Base-by-base conservation (phyloP, 345 rosid species). In the Salix arbutifolia region DNA sequence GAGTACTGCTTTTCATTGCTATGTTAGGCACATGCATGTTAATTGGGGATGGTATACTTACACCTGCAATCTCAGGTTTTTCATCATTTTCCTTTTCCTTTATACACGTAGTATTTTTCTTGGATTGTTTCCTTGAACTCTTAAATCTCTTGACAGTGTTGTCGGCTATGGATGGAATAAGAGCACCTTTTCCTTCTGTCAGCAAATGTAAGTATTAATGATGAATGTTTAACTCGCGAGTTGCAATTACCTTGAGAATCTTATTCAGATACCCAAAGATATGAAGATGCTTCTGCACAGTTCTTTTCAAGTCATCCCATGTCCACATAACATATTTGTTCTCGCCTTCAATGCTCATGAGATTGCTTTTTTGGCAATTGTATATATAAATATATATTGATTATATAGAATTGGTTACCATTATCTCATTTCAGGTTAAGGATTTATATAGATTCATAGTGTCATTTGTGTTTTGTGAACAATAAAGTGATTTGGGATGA, bases 1-100 rank as follows among this genome's bases (percentile, higher is more conserved):
- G 91, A 72, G 56, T 81, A 71, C 84, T 91, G 77, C 96, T 92
- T 82, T 84, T 89, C 74, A 74, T 89, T 79, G 94, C 96, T 76
- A 92, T 94, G 86, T 80, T 94, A 74, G 98, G 96, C 35, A 94
- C 89, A 19, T 91, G 97, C 81, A 94, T 92, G 97, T 85, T 94
- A 30, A 91, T 94, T 5, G 96, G 97, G 28, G 97, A 94, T 76
- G 98, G 97, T 6, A 91, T 94, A 78, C 97, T 92, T 71, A 94
- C 97, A 19, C 94, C 98, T 0, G 92, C 94, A 74, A 94, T 94
- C 77, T 94, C 97, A 61, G 98, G 98, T 88, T 73, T 78, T 80
- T 77, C 13, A 18, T 35, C 14, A 38, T 53, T 74, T 60, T 30
- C 25, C 19, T 25, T 50, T 56, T 40, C 3, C 48, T 70, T n/a